Evolutionary conservation across 495 filamentous ascomycete genomes (phyloP), one percentile per base, ranked within the genome.

Genomic region (Lichenothelia convexa): DNA sequence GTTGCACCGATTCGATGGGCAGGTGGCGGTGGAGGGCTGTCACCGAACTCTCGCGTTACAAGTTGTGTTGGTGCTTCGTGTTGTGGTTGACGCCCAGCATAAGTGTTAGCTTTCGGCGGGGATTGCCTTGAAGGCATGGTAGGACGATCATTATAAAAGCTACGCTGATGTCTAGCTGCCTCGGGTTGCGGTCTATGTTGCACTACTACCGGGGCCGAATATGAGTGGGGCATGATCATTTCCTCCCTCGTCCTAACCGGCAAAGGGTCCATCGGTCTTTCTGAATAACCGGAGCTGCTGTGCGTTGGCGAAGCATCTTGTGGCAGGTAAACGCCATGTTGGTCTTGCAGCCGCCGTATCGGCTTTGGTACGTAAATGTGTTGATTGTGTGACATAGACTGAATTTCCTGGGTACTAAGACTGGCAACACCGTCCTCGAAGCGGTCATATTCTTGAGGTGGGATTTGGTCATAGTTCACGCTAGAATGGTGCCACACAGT

Each of bases 1-100:
- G 53, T 37, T 8, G 54, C 50, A 31, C 49, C 53, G 36, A 45
- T 58, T 26, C 56, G 43, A 32, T 61, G 57, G 18, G 48, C 45
- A 4, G 57, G 57, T 8, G 56, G 56, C 15, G 57, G 57, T 18
- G 57, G 57, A 13, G 42, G 21, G 21, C 40, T n/a, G 18, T 48
- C 45, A 26, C 41, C 49, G 29, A n/a, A n/a, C n/a, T n/a, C n/a
- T n/a, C n/a, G n/a, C n/a, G n/a, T n/a, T n/a, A n/a, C n/a, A n/a
- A n/a, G n/a, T n/a, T n/a, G n/a, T n/a, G n/a, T n/a, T n/a, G n/a
- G n/a, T n/a, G n/a, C n/a, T n/a, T n/a, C n/a, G n/a, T n/a, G n/a
- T n/a, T n/a, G n/a, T n/a, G n/a, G n/a, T n/a, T n/a, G n/a, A n/a
- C n/a, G n/a, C n/a, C n/a, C n/a, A n/a, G n/a, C n/a, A n/a, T n/a